phyloP scores from a whole-genome alignment of 345 rosid genomes.

The Lenwebbia sp. region DNA sequence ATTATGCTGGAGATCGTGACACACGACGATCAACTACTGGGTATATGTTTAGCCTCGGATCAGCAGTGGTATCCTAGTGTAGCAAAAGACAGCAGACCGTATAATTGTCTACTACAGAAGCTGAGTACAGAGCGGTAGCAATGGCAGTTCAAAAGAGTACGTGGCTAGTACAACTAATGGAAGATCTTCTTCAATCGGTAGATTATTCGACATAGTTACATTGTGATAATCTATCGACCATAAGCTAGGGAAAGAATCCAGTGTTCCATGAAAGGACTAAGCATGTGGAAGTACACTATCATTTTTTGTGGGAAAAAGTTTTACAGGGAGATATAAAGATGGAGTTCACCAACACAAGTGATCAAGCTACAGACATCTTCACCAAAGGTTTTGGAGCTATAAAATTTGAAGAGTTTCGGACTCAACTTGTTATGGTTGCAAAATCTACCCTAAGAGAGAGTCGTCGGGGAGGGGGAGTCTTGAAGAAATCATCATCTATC shows the following conservation, averaged over 20 bases:
- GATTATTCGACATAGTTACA: background rate
- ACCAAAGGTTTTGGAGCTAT: background rate
- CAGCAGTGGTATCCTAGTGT: background rate
- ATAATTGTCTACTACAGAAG: background rate
- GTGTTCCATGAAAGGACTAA: conserved; percentile 1
- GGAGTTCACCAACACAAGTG: background rate
- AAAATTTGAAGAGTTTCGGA: background rate
- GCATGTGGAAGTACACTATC: background rate
- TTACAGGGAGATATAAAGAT: too few species aligned
- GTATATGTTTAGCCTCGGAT: background rate
- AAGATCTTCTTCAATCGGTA: background rate
- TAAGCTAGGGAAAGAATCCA: background rate
- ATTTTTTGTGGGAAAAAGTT: too few species aligned
- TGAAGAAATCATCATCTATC: background rate
- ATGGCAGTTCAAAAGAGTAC: background rate
- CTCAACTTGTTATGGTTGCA: background rate
- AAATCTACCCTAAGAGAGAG: background rate
- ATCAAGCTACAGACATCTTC: background rate
- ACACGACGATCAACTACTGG: too few species aligned
- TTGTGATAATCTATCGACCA: too few species aligned
- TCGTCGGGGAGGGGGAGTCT: background rate
- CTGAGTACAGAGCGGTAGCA: background rate
- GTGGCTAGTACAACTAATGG: background rate
- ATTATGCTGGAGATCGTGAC: background rate
- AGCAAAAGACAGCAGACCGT: conserved; percentile 1